Evolutionary conservation across 208 protist genomes (phyloP), one percentile per base, ranked within the genome.

Genomic region (Leishmania guyanensis): DNA sequence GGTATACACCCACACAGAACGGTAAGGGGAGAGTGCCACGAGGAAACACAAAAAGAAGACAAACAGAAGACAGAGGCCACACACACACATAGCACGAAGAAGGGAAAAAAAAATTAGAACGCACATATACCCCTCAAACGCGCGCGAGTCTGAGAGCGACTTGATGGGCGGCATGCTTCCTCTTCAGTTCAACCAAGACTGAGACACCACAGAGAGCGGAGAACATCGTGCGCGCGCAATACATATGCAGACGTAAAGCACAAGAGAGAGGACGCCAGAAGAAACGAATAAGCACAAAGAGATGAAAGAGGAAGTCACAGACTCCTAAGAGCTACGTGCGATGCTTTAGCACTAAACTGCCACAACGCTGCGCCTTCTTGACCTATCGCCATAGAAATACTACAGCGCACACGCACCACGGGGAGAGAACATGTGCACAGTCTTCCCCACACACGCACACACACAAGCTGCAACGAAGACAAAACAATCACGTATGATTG

Each of bases 31-130:
- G 80, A 75, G 48, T 20, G 48, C 3, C 5, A 83, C 48, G 78
- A 72, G 69, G 33, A 73, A 62, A 72, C 29, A 80, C n/a, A 69
- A 29, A 83, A 43, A 33, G 51, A 50, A 78, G 22, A 62, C 26
- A 22, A 16, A 65, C 26, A 9, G 22, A 65, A 17, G 2, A 54
- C 36, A 39, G 36, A 39, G 36, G 36, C 36, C 36, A 39, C 36
- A 39, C 36, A 33, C 20, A 71, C 20, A 5, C 3, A 46, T 9
- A 46, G 33, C 5, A 4, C 3, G 9, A 46, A 43, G 10, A 50
- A n/a, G 10, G n/a, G 65, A 0, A 0, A 20, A 3, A 29, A 10
- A 4, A 9, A 48, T 10, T 29, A 3, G 0, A 46, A 22, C 12
- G 14, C 10, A 9, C 36, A 22, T 22, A 29, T 5, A 12, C 56